A percentile compares a stretch with the other conserved stretches of the same genome.
phyloP scores from a whole-genome alignment of 768 basidiomycete species.

The Suillus subluteus region DNA sequence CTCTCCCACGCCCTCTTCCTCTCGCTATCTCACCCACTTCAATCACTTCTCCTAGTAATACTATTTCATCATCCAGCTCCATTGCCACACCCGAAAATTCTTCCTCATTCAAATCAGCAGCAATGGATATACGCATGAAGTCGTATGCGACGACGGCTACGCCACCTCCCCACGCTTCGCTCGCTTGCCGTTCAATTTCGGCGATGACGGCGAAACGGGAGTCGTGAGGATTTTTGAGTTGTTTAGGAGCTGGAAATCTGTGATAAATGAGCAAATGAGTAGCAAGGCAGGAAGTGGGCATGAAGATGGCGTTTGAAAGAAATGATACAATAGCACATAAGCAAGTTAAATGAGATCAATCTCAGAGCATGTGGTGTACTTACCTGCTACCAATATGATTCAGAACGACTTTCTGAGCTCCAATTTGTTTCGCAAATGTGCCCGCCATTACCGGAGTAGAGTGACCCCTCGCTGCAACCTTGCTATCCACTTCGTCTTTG shows the following conservation, averaged over 20 bases:
- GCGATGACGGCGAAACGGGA: slow-evolving; percentile 49
- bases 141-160: slow-evolving; percentile 58
- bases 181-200: slow-evolving; percentile 69
- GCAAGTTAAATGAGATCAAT: not conserved
- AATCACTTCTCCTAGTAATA: not conserved
- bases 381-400: slow-evolving; percentile 81
- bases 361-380: slow-evolving; percentile 18
- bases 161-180: slow-evolving; percentile 56
- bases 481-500: slow-evolving; percentile 46
- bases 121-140: slow-evolving; percentile 52
- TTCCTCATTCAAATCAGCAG: slow-evolving; percentile 18
- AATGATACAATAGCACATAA: not conserved
- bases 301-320: not conserved
- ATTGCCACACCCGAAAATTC: not conserved
- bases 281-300: slow-evolving; percentile 1
- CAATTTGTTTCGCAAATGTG: slow-evolving; percentile 62
- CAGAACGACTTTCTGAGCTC: slow-evolving; percentile 64
- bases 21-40: not conserved
- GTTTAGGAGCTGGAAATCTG: slow-evolving; percentile 58
- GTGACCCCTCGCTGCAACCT: slow-evolving; percentile 70
- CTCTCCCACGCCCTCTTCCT: slow-evolving; percentile 6
- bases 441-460: slow-evolving; percentile 83
- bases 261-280: not conserved
- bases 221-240: slow-evolving; percentile 32
- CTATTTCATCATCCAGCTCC: not conserved